Evolutionary conservation across 768 basidiomycete species (phyloP).

Genomic region (Galerina marginata): DNA sequence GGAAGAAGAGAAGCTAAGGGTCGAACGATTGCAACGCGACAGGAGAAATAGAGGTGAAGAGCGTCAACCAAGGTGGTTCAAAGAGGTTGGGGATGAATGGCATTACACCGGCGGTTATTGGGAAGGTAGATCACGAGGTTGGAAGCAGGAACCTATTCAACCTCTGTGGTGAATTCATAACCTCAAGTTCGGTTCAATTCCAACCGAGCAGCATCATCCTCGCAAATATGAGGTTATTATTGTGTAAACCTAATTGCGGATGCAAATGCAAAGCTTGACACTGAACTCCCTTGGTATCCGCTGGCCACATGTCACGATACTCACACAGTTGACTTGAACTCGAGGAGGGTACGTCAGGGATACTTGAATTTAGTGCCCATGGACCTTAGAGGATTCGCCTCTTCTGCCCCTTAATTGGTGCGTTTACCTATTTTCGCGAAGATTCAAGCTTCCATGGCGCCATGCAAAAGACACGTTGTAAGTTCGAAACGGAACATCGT

Average conservation of each 20-base stretch:
- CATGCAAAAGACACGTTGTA: no score
- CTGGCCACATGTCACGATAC: no score
- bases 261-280: background rate
- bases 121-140: conserved; percentile 71
- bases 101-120: conserved; percentile 81
- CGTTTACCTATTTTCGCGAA: no score
- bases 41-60: conserved; percentile 68
- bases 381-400: no score
- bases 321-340: no score
- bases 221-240: no score
- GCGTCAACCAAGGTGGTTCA: conserved; percentile 76
- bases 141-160: conserved; percentile 55
- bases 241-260: background rate
- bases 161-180: conserved; percentile 59
- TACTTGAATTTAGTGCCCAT: no score
- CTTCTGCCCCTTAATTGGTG: no score
- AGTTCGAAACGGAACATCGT: no score
- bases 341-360: no score
- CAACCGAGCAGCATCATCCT: background rate
- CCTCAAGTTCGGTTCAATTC: background rate
- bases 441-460: no score
- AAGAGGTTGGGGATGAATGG: conserved; percentile 73
- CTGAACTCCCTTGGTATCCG: no score
- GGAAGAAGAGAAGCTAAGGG: conserved; percentile 70
- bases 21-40: conserved; percentile 81